Evolutionary conservation across 257 asterid species (phyloP).

Genomic region (Capsicum chinense): DNA sequence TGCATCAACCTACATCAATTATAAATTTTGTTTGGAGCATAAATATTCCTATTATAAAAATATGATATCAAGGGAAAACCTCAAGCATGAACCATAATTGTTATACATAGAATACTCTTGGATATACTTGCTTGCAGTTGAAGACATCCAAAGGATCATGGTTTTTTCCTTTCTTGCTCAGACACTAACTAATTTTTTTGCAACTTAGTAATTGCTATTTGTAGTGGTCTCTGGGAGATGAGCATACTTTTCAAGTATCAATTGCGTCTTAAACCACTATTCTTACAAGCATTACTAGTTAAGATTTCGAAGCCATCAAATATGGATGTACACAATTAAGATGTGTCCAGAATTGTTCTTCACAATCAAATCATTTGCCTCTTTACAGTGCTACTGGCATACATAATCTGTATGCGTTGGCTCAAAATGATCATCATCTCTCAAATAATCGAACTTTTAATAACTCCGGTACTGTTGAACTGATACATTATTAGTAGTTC

Average conservation of each 20-base stretch:
- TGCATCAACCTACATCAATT: not conserved
- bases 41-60: not conserved
- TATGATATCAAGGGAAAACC: not conserved
- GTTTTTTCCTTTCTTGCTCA: not conserved
- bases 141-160: not conserved
- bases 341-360: not conserved
- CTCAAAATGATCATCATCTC: not conserved
- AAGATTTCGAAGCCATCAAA: not conserved
- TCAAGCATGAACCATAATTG: slow-evolving; percentile 17
- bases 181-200: not conserved
- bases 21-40: not conserved
- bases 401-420: not conserved
- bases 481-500: not conserved
- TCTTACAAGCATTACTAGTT: too few species aligned
- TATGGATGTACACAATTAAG: not conserved
- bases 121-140: not conserved
- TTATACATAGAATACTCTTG: not conserved
- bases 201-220: not conserved
- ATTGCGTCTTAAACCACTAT: too few species aligned
- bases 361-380: not conserved
- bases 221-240: too few species aligned
- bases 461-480: not conserved
- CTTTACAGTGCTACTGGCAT: not conserved
- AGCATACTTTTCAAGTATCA: too few species aligned
- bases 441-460: not conserved